phyloP scores from a whole-genome alignment of 305 asterid species.

The Fraxinus angustifolia region DNA sequence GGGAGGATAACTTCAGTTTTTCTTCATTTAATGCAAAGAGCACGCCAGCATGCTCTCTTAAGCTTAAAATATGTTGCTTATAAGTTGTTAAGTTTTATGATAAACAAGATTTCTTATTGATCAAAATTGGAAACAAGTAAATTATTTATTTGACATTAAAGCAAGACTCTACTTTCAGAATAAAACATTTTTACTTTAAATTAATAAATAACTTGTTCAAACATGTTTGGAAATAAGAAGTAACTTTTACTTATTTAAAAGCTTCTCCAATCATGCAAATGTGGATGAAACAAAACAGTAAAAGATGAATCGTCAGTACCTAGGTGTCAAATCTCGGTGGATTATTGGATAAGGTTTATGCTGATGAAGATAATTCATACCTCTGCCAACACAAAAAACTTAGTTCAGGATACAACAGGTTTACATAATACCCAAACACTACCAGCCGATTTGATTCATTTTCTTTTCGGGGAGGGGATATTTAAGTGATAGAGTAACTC shows the following conservation, averaged over 20 bases:
- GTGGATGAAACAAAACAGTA: background rate
- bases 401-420: background rate
- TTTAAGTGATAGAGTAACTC: background rate
- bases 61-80: background rate
- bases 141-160: background rate
- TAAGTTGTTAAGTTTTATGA: background rate
- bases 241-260: background rate
- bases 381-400: constrained; percentile 37
- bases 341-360: constrained; percentile 57
- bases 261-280: background rate
- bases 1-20: background rate
- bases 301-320: constrained; percentile 29
- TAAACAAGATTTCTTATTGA: background rate
- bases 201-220: background rate
- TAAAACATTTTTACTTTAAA: background rate
- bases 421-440: background rate
- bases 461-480: background rate
- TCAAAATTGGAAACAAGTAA: background rate
- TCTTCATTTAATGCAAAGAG: background rate
- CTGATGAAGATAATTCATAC: constrained; percentile 71
- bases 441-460: background rate
- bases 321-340: constrained; percentile 76
- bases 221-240: background rate
- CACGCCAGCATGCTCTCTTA: background rate
- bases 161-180: background rate